Conservation (phyloP, 2,329 filamentous ascomycete genomes). For the Penicillium paneum region DNA sequence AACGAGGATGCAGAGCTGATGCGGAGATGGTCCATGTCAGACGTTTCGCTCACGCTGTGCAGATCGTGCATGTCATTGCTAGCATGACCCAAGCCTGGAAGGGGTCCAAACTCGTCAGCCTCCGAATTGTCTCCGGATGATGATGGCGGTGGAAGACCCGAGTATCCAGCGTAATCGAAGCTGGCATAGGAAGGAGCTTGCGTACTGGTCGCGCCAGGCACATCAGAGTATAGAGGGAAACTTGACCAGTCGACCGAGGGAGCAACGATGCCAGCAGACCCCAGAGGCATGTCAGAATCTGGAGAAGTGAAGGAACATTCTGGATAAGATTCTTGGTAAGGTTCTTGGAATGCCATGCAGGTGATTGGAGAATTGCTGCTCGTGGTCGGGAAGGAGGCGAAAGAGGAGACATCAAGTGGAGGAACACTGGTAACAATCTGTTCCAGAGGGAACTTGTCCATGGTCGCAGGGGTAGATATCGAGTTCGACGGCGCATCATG, state of each 20-base stretch:
- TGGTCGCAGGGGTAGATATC: conserved; percentile 23
- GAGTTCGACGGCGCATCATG: conserved; percentile 21
- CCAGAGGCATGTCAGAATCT: conserved; percentile 41
- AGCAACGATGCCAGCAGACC: conserved; percentile 40
- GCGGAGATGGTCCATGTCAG: conserved; percentile 42
- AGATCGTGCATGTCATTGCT: conserved; percentile 37
- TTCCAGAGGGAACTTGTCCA: conserved; percentile 32
- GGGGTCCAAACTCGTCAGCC: conserved; percentile 43
- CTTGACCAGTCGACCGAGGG: conserved; percentile 50
- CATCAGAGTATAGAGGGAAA: conserved; percentile 43
- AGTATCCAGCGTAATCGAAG: conserved; percentile 44
- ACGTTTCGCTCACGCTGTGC: conserved; percentile 42
- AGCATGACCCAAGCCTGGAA: conserved; percentile 29
- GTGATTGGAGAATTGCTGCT: conserved; percentile 32
- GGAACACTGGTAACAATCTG: conserved; percentile 35
- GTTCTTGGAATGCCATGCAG: conserved; percentile 38
- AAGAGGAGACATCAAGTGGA: conserved; percentile 39
- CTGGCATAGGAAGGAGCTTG: conserved; percentile 48
- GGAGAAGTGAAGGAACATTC: conserved; percentile 45
- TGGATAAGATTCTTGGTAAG: conserved; percentile 37
- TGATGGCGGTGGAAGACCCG: conserved; percentile 41
- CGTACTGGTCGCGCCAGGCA: conserved; percentile 40
- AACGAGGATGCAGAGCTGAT: conserved; percentile 45
- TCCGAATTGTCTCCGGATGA: conserved; percentile 52
- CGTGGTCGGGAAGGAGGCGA: conserved; percentile 36